Evolutionary conservation across 2,329 filamentous ascomycete species (phyloP).

Genomic region (Thermochaetoides dissita): DNA sequence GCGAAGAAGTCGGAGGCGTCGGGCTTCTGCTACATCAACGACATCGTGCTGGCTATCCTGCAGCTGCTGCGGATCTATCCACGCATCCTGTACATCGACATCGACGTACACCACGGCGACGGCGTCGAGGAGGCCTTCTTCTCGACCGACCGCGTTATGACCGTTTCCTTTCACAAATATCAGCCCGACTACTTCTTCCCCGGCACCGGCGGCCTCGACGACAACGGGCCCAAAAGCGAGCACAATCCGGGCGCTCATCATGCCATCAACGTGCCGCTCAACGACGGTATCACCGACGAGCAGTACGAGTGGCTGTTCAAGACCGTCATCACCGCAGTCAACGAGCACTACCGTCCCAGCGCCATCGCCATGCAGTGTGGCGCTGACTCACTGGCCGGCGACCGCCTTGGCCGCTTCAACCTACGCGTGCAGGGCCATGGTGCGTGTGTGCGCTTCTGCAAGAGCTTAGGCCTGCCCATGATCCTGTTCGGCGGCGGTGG

Average conservation of each 20-base stretch:
- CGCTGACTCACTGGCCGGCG: constrained; percentile 84
- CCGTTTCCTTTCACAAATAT: constrained; percentile 92
- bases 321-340: constrained; percentile 60
- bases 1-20: constrained; percentile 94
- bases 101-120: constrained; percentile 77
- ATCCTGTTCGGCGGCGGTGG: constrained; percentile 89
- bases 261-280: constrained; percentile 76
- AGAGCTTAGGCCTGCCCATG: constrained; percentile 64
- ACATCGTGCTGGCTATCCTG: constrained; percentile 91
- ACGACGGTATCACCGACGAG: constrained; percentile 81
- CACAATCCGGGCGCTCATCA: constrained; percentile 81
- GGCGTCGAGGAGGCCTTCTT: constrained; percentile 78
- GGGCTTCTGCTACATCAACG: constrained; percentile 96
- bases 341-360: constrained; percentile 72
- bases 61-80: constrained; percentile 82
- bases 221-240: constrained; percentile 70
- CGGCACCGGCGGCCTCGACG: constrained; percentile 73
- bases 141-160: constrained; percentile 73
- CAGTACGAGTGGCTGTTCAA: constrained; percentile 82
- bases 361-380: constrained; percentile 93
- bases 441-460: constrained; percentile 79
- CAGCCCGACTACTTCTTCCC: constrained; percentile 75
- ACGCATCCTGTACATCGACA: constrained; percentile 92
- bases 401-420: constrained; percentile 89
- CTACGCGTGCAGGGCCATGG: constrained; percentile 91